A percentile compares a stretch with the other conserved stretches of the same genome.
These are phyloP conservation scores for Monosporascus sp. DNA, from an alignment of 2,329 filamentous ascomycete genomes.

Conservation along the genomic window DNA sequence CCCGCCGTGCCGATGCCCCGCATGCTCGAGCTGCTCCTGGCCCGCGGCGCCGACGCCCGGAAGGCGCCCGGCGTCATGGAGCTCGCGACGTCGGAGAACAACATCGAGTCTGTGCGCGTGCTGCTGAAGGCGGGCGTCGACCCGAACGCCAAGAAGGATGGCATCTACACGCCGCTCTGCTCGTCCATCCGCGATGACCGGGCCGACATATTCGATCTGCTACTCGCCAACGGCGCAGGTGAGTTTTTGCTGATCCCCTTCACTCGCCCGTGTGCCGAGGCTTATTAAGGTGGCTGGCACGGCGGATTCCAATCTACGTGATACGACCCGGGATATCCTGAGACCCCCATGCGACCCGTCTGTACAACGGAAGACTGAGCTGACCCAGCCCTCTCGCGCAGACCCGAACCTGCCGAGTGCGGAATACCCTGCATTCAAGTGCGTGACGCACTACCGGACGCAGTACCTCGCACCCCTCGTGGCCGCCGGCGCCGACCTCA, in stretches of 20 bases:
- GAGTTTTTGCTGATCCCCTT: not conserved
- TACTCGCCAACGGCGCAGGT: conserved; percentile 48
- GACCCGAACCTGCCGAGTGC: conserved; percentile 58
- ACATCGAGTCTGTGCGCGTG: conserved; percentile 54
- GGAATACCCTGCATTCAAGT: conserved; percentile 65
- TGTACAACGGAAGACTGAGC: no score
- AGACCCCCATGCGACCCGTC: no score
- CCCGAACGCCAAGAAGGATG: conserved; percentile 58
- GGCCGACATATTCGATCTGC: conserved; percentile 54
- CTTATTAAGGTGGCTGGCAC: not conserved
- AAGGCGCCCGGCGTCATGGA: conserved; percentile 61
- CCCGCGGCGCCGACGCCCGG: conserved; percentile 53
- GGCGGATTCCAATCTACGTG: no score
- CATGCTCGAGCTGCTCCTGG: conserved; percentile 41
- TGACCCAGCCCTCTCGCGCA: not conserved
- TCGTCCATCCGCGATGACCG: conserved; percentile 63
- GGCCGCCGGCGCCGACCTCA: conserved; percentile 54
- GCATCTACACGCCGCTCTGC: conserved; percentile 63
- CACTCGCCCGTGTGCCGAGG: not conserved
- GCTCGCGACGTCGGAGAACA: conserved; percentile 58
- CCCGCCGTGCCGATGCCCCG: conserved; percentile 10
- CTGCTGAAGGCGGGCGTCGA: conserved; percentile 55
- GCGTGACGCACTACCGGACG: conserved; percentile 58
- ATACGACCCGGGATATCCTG: no score
- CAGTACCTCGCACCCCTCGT: conserved; percentile 56